Conservation (phyloP, 768 basidiomycete genomes). For the Tephrocybe rancida region DNA sequence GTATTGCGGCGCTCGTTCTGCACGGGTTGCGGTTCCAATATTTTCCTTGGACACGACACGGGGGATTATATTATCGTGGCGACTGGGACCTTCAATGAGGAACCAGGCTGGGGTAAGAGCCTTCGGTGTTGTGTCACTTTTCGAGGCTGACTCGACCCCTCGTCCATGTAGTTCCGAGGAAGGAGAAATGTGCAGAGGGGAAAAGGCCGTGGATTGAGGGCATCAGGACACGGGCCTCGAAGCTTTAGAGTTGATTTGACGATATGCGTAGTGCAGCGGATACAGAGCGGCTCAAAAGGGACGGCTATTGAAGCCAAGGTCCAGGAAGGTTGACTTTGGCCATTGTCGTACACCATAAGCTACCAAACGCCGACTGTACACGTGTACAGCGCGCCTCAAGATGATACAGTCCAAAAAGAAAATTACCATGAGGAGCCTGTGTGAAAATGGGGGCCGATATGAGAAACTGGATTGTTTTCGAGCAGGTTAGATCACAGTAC, state of each 20-base stretch:
- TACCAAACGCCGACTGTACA: too few species aligned
- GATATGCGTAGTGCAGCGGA: too few species aligned
- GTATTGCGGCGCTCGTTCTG: constrained; percentile 36
- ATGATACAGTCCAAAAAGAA: too few species aligned
- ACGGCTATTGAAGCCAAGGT: too few species aligned
- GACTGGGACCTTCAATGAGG: constrained; percentile 15
- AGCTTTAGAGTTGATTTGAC: background rate
- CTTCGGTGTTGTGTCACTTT: background rate
- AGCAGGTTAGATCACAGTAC: too few species aligned
- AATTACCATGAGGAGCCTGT: too few species aligned
- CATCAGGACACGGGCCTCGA: constrained; percentile 7
- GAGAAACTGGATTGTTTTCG: too few species aligned
- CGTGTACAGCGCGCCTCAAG: too few species aligned
- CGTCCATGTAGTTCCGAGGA: constrained; percentile 7
- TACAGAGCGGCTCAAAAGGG: too few species aligned
- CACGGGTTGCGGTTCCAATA: constrained; percentile 35
- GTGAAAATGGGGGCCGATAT: too few species aligned
- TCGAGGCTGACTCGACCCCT: background rate
- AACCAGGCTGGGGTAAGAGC: constrained; percentile 17
- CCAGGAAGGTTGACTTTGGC: too few species aligned
- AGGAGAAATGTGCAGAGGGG: constrained; percentile 4
- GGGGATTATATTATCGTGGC: constrained; percentile 10
- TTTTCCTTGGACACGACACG: constrained; percentile 22
- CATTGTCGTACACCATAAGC: too few species aligned
- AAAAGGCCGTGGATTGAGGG: constrained; percentile 16